Evolutionary conservation across 306 rosid genomes (phyloP), one percentile per base, ranked within the genome.

Genomic region (Prunus dulcis): DNA sequence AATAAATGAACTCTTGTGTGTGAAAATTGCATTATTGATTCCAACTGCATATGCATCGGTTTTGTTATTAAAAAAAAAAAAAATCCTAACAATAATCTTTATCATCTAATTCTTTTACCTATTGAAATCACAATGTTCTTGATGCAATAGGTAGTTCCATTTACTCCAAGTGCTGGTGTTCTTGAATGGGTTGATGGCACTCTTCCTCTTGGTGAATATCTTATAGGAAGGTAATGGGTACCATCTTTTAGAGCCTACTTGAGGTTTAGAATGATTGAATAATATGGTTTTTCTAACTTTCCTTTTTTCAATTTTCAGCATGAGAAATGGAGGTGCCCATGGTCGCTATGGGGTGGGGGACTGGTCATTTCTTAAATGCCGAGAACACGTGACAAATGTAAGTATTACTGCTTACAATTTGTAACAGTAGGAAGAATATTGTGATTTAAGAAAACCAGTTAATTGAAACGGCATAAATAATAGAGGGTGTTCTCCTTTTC

Each of bases 101-200:
- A 0, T 6, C 25, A 27, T 34, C 30, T 20, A 38, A n/a, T 15
- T 63, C 69, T 53, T 70, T 51, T 17, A 62, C 38, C 2, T 10
- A 30, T 65, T 77, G 25, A 55, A 64, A 30, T 73, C 27, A 4
- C 34, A 45, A 61, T 73, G 18, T 68, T 51, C 3, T 69, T 67
- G 34, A 68, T 83, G 81, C 53, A 58, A 73, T 71, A 94, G 97
- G 98, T 94, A 50, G 91, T 94, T 82, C 97, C 98, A 76, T 94
- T 94, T 87, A 91, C 98, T 81, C 98, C 98, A 50, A 94, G 98
- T 84, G 97, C 98, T 32, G 98, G 98, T 82, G 95, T 94, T 83
- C 97, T 94, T 86, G 97, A 94, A 86, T 94, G 98, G 98, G 97
- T 91, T 66, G 87, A 87, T 86, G 97, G 97, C 50, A 91, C 96